Evolutionary conservation across 257 asterid species (phyloP), one percentile per base, ranked within the genome.

Genomic region (Cynanchum wilfordii): DNA sequence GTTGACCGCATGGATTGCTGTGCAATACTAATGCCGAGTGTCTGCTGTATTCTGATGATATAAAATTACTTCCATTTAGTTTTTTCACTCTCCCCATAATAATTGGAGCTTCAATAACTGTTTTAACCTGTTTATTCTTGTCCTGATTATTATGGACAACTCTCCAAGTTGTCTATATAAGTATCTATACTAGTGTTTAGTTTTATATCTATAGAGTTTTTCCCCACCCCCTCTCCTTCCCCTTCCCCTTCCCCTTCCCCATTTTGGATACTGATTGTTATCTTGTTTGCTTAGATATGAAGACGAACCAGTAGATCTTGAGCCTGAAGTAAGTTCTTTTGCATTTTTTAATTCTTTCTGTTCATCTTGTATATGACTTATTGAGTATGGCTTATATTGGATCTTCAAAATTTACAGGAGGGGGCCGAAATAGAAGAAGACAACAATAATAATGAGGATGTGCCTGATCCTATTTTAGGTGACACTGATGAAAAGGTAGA

Each of bases 261-360:
- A 1, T 47, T 29, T 52, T 49, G 12, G 27, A 6, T 49, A 16
- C 57, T 68, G 27, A 44, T 22, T 17, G 30, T 62, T 60, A 38
- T 40, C 50, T 65, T 55, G 42, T 55, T 71, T 56, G 64, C 67
- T 66, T 52, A 93, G 97, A 68, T 93, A 93, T 42, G 89, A 85
- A 81, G 98, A 93, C 58, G 97, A 90, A 83, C 96, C 97, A 0
- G 29, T 89, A 73, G 98, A 93, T 29, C 96, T 95, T 12, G 97
- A 93, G 74, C 83, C 74, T 24, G 98, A 93, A 29, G 98, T 93
- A 78, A 88, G 91, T 16, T 10, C 19, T 47, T 59, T 45, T 42
- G 73, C 12, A 20, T 52, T 69, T 65, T 5, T 11, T 62, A 4
- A 42, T 24, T 30, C 5, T 72, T 11, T 55, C n/a, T 57, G 1